Base-by-base conservation (phyloP, 805 yeast species). In the Candida suzukii region DNA sequence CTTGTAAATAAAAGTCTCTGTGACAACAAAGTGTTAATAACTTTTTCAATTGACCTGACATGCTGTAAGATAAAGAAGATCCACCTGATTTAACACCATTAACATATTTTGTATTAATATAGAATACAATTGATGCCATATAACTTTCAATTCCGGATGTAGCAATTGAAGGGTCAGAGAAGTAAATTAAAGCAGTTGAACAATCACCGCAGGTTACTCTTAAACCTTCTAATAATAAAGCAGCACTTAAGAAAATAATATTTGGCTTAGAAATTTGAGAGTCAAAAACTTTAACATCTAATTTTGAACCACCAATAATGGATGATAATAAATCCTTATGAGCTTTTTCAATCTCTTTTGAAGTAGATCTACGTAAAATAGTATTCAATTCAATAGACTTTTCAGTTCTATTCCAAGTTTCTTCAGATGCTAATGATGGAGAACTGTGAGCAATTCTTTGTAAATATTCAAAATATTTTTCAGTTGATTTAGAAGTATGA, bases 311-410 rank as follows among this genome's bases (percentile, higher is more conserved):
- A 32, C 71, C 73, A 26, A 77, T 61, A 18, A 76, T 62, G 19
- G 68, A 45, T 18, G 74, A 70, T 40, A 84, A 64, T 20, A 74
- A 71, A 40, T 73, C 80, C 42, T 78, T 79, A 57, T 88, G 96
- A 45, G 80, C 77, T 58, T 79, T 84, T 37, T 84, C 79, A 45
- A 85, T 85, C 43, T 78, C 80, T 52, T 83, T 83, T 2, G 95
- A 85, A 0, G 96, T 81, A 13, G 96, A 95, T 46, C 98, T 74
- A 56, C 95, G 76, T 40, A 93, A 70, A 24, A 93, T 88, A 1
- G 96, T 83, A 56, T 93, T 93, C 68, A 93, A 73, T 53, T 93
- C 97, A 46, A 93, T 71, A 2, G 96, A 87, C 17, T 95, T 87
- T 57, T 93, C 99, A 12, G 91, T 82, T 54, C 88, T 80, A 55